phyloP scores from a whole-genome alignment of 2,329 filamentous ascomycete species.

The Colletotrichum scovillei region DNA sequence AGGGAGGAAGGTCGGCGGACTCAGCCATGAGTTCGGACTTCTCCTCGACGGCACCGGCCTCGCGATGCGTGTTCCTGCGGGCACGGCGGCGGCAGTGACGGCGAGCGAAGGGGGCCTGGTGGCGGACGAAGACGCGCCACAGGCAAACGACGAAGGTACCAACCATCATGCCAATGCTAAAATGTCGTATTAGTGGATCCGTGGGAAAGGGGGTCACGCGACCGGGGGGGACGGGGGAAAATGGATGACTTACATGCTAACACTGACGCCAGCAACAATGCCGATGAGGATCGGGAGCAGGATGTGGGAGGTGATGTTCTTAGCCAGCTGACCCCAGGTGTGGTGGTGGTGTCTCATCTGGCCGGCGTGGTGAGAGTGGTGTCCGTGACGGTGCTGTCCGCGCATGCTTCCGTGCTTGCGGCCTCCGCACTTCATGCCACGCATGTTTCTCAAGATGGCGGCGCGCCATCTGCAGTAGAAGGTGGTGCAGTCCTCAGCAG shows the following conservation, averaged over 20 bases:
- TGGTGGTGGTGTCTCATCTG: slow-evolving; percentile 42
- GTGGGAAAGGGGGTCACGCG: neutral
- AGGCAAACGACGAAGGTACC: slow-evolving; percentile 71
- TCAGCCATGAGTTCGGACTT: slow-evolving; percentile 61
- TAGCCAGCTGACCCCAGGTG: slow-evolving; percentile 60
- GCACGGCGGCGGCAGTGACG: slow-evolving; percentile 45
- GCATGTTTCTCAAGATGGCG: slow-evolving; percentile 51
- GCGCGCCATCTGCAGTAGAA: slow-evolving; percentile 67
- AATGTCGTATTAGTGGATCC: slow-evolving; percentile 42
- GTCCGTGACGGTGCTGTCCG: slow-evolving; percentile 39
- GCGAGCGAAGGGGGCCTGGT: slow-evolving; percentile 46
- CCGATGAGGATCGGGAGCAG: slow-evolving; percentile 77
- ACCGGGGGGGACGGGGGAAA: neutral
- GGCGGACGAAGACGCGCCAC: slow-evolving; percentile 64
- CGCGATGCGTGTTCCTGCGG: slow-evolving; percentile 50
- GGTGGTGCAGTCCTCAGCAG: slow-evolving; percentile 50
- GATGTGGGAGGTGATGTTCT: slow-evolving; percentile 70
- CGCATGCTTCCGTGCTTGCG: slow-evolving; percentile 35
- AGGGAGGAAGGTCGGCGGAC: slow-evolving; percentile 44
- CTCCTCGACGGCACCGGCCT: slow-evolving; percentile 56
- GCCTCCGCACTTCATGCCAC: slow-evolving; percentile 51
- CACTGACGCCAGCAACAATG: slow-evolving; percentile 74
- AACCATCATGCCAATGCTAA: slow-evolving; percentile 72
- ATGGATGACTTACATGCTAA: slow-evolving; percentile 66
- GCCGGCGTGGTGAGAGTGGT: slow-evolving; percentile 44